phyloP scores from a whole-genome alignment of 306 rosid species.

The Medicago arabica region DNA sequence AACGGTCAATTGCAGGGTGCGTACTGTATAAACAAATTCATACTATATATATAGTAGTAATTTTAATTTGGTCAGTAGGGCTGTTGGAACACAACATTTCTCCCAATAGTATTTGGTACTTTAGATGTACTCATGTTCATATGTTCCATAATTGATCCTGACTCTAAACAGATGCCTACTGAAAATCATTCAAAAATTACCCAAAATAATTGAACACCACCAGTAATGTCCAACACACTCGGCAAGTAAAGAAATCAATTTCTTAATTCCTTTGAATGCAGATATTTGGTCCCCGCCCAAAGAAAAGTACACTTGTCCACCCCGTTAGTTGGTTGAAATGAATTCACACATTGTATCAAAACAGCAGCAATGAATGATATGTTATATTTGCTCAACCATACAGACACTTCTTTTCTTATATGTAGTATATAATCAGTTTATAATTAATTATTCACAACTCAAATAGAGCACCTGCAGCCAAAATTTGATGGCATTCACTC shows the following conservation, averaged over 20 bases:
- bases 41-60: neutral
- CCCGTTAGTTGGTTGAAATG: neutral
- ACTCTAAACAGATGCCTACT: neutral
- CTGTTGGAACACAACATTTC: neutral
- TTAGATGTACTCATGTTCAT: neutral
- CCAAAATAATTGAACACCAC: neutral
- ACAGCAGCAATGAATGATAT: neutral
- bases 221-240: neutral
- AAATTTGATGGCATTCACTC: neutral
- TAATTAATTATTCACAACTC: neutral
- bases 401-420: neutral
- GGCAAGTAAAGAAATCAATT: neutral
- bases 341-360: neutral
- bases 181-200: neutral
- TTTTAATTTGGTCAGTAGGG: neutral
- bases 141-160: neutral
- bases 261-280: neutral
- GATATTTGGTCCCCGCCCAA: neutral
- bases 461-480: neutral
- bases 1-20: too few relatives aligned
- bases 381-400: neutral
- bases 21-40: neutral
- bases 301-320: conserved; percentile 1
- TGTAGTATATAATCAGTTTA: neutral
- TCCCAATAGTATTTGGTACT: neutral